A percentile compares a stretch with the other conserved stretches of the same genome.
Conservation (phyloP, 2,329 filamentous ascomycete genomes). For the Tricladium varicosporioides region DNA sequence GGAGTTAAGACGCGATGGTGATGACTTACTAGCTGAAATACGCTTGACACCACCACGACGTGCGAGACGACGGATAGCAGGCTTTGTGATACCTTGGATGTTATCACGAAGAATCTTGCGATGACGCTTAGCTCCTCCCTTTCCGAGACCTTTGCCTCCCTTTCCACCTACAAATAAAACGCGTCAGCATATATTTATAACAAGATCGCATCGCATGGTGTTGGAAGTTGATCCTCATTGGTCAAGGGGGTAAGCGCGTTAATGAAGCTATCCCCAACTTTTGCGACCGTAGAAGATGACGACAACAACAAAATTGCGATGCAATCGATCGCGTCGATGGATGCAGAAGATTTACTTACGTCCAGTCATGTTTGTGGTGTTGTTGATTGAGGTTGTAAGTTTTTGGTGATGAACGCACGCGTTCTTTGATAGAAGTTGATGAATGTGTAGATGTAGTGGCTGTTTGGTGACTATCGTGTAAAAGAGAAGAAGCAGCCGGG, state of each 20-base stretch:
- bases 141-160: slow-evolving; percentile 96
- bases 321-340: slow-evolving; percentile 12
- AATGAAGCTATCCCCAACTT: slow-evolving; percentile 28
- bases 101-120: slow-evolving; percentile 99
- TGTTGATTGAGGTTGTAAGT: slow-evolving; percentile 24
- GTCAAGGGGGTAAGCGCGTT: slow-evolving; percentile 16
- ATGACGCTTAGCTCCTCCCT: slow-evolving; percentile 98
- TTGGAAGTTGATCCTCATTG: slow-evolving; percentile 21
- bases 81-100: slow-evolving; percentile 99
- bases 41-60: slow-evolving; percentile 99
- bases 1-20: not conserved
- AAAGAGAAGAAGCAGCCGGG: slow-evolving; percentile 2
- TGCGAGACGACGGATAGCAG: slow-evolving; percentile 95
- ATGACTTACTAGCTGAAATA: slow-evolving; percentile 82
- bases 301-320: slow-evolving; percentile 20
- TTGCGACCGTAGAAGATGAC: slow-evolving; percentile 22
- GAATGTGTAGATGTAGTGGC: slow-evolving; percentile 17
- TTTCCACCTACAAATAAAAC: slow-evolving; percentile 33
- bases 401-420: slow-evolving; percentile 36
- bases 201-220: slow-evolving; percentile 8
- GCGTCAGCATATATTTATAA: slow-evolving; percentile 43
- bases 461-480: slow-evolving; percentile 6
- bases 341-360: slow-evolving; percentile 52
- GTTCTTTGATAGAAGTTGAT: slow-evolving; percentile 19
- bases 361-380: slow-evolving; percentile 64